These are phyloP conservation scores for Pichia sp. DNA, from an alignment of 1,139 yeast genomes.

Conservation along the genomic window DNA sequence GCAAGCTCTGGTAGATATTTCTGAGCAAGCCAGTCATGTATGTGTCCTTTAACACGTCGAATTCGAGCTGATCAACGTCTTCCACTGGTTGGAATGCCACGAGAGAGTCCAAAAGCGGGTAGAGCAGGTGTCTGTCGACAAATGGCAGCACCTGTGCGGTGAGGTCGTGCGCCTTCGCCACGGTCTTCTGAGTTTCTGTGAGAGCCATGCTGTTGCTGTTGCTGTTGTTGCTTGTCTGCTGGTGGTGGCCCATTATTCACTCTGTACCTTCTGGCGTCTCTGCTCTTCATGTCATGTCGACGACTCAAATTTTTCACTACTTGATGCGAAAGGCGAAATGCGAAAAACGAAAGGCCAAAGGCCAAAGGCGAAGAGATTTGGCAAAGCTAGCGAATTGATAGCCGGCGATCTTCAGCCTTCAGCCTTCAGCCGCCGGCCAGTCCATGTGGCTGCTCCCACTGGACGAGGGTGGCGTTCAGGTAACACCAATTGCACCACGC, in stretches of 20 bases:
- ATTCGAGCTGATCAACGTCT: conserved; percentile 39
- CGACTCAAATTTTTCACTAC: no score
- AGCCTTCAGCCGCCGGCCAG: conserved; percentile 6
- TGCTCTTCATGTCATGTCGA: no score
- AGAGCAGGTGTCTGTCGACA: conserved; percentile 51
- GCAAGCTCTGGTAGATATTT: conserved; percentile 35
- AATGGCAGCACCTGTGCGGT: conserved; percentile 46
- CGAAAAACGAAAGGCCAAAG: neutral
- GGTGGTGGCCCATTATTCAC: no score
- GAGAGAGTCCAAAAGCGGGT: conserved; percentile 44
- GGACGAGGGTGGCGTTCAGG: no score
- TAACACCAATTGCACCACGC: no score
- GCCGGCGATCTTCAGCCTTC: no score
- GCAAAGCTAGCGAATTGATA: no score
- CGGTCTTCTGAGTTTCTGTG: conserved; percentile 53
- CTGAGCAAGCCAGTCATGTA: conserved; percentile 45
- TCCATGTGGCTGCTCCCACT: conserved; percentile 18
- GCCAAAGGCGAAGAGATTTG: no score
- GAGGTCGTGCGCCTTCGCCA: conserved; percentile 42
- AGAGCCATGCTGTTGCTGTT: conserved; percentile 43
- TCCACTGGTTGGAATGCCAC: conserved; percentile 38
- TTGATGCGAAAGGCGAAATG: no score
- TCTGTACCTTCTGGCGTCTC: no score
- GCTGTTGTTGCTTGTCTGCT: conserved; percentile 31
- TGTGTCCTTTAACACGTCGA: conserved; percentile 46